Conservation (phyloP, 768 basidiomycete genomes). For the Pleurotus salmoneostramineus region DNA sequence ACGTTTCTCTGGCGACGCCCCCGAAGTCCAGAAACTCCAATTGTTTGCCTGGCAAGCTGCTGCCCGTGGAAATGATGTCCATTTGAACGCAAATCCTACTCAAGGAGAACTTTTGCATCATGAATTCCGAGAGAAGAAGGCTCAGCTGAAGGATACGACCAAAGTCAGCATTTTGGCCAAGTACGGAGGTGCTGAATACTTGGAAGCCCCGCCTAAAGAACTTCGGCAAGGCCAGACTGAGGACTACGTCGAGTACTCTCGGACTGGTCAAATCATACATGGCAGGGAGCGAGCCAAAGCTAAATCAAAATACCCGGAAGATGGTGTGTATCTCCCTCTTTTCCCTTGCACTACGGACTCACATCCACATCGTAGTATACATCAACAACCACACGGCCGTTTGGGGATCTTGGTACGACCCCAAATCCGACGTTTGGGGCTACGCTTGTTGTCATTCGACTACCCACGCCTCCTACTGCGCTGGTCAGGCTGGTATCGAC, state of each 20-base stretch:
- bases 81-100: slow-evolving; percentile 94
- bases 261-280: slow-evolving; percentile 86
- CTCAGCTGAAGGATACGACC: slow-evolving; percentile 80
- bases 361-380: slow-evolving; percentile 48
- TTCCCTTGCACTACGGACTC: slow-evolving; percentile 5
- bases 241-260: slow-evolving; percentile 95
- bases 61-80: slow-evolving; percentile 89
- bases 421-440: slow-evolving; percentile 74
- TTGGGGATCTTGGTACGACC: slow-evolving; percentile 97
- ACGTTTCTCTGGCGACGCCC: slow-evolving; percentile 88
- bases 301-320: slow-evolving; percentile 92
- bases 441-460: slow-evolving; percentile 92
- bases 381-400: slow-evolving; percentile 91
- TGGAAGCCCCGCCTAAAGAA: slow-evolving; percentile 88
- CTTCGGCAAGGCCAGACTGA: slow-evolving; percentile 95
- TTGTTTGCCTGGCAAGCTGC: slow-evolving; percentile 98
- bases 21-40: slow-evolving; percentile 87
- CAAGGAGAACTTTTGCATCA: slow-evolving; percentile 90
- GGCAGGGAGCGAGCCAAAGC: slow-evolving; percentile 87
- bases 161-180: slow-evolving; percentile 88
- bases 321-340: slow-evolving; percentile 55
- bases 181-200: slow-evolving; percentile 93
- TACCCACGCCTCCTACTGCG: slow-evolving; percentile 86
- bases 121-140: slow-evolving; percentile 91
- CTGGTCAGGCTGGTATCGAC: slow-evolving; percentile 80